phyloP scores from a whole-genome alignment of 164 flowering plant genomes.

The Vitis rotundifolia region DNA sequence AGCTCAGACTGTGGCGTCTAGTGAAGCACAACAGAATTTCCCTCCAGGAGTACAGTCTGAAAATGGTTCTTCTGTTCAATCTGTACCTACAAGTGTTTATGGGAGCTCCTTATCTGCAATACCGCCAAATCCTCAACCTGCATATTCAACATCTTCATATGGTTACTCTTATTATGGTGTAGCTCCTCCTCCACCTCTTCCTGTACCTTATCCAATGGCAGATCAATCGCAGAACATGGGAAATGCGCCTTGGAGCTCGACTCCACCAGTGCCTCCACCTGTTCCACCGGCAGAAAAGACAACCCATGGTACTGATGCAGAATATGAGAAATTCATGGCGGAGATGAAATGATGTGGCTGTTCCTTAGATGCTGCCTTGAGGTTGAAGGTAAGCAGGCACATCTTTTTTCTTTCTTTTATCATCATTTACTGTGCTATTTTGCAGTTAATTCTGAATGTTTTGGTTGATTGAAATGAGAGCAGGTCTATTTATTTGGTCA shows the following conservation, averaged over 20 bases:
- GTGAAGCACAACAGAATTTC: conserved; percentile 55
- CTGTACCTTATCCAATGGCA: conserved; percentile 26
- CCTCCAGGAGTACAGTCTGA: conserved; percentile 76
- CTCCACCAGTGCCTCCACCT: conserved; percentile 54
- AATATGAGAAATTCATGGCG: conserved; percentile 92
- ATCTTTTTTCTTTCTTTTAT: background rate
- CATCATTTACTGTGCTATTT: background rate
- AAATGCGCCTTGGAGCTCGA: conserved; percentile 74
- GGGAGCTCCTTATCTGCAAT: conserved; percentile 41
- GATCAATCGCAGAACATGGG: conserved; percentile 51
- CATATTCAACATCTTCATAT: conserved; percentile 53
- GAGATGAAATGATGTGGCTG: conserved; percentile 67
- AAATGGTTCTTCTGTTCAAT: conserved; percentile 29
- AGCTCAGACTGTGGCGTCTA: conserved; percentile 45
- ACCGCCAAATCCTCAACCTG: conserved; percentile 49
- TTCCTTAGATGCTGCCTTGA: background rate
- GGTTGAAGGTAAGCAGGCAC: conserved; percentile 22
- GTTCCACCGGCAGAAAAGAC: conserved; percentile 55
- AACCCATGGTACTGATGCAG: conserved; percentile 58
- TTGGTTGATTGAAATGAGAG: background rate
- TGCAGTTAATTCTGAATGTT: background rate
- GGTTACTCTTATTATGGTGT: conserved; percentile 69
- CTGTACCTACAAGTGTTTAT: conserved; percentile 39
- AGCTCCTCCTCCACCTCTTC: conserved; percentile 52
- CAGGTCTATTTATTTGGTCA: background rate